Evolutionary conservation across 495 filamentous ascomycete species (phyloP), one percentile per base, ranked within the genome.

Genomic region (Penicillium fimorum): DNA sequence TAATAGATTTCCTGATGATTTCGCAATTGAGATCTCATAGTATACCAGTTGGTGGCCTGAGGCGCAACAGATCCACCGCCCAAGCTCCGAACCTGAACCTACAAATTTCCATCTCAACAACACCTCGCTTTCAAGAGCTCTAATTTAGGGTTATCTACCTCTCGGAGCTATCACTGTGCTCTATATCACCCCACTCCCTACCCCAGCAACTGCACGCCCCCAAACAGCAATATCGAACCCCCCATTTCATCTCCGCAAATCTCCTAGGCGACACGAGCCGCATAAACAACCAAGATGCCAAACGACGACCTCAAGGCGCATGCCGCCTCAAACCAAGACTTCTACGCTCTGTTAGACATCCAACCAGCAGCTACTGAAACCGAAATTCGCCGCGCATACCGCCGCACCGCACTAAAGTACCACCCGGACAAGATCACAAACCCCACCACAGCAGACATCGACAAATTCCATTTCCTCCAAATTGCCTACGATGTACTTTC

Each of bases 321-420:
- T 47, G 82, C 82, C 29, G 79, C 81, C 57, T 84, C 80, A 30
- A 73, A 74, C 38, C 82, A 90, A 56, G 87, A 97, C 72, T 94
- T 93, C 60, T 98, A 98, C 72, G 84, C 80, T 38, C 83, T 96
- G 52, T 86, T 97, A 18, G 81, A 79, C 22, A 66, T 97, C 45
- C 76, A 82, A 15, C 79, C 80, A 38, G 79, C 82, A 17, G 84
- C 87, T 25, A 80, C 80, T 11, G 80, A 86, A 30, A 70, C 84
- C 29, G 88, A 96, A 57, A 84, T 98, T 64, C 89, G 92, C 53
- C 84, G 85, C 50, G 91, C 90, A 45, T 98, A 96, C 76, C 85
- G 92, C 35, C 90, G 88, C 67, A 88, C 91, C 4, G 90, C 95
- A 0, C 78, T 97, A 10, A 91, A 88, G 69, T 90, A 91, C 68